A percentile compares a stretch with the other conserved stretches of the same genome.
Evolutionary conservation across 768 basidiomycete genomes (phyloP).

Genomic region (Termitomyces sp.): DNA sequence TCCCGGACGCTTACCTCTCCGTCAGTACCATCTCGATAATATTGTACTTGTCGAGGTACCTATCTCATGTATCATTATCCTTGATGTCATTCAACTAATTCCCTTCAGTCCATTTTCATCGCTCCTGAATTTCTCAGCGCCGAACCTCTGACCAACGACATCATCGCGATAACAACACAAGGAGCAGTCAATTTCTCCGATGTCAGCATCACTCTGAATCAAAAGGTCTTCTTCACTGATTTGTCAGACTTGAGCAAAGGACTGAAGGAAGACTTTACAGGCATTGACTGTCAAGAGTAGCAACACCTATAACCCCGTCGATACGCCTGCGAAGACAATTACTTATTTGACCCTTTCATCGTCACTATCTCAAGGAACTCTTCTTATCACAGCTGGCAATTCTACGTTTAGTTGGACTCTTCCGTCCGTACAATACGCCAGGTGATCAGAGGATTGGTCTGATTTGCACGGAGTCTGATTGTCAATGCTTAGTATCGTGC

Average conservation of each 20-base stretch:
- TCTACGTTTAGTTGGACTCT: constrained; percentile 36
- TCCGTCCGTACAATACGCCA: constrained; percentile 37
- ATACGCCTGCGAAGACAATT: constrained; percentile 41
- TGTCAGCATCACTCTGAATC: constrained; percentile 33
- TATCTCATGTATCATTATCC: constrained; percentile 8
- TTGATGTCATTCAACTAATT: neutral
- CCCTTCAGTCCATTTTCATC: constrained; percentile 34
- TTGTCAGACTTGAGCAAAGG: neutral
- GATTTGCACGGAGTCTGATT: neutral
- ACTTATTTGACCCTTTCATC: constrained; percentile 42
- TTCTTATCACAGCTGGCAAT: constrained; percentile 37
- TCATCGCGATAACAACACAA: constrained; percentile 44
- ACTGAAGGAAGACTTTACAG: constrained; percentile 16
- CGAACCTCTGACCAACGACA: constrained; percentile 42
- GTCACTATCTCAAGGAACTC: constrained; percentile 33
- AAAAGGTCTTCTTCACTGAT: constrained; percentile 23
- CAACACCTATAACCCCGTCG: constrained; percentile 36
- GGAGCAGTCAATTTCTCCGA: constrained; percentile 40
- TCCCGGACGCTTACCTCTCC: neutral
- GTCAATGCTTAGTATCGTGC: constrained; percentile 26
- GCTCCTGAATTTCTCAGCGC: constrained; percentile 46
- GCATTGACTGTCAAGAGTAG: constrained; percentile 26
- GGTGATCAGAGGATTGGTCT: constrained; percentile 19
- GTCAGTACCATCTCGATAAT: constrained; percentile 46
- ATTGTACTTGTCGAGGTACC: constrained; percentile 38